Conservation (phyloP, 73 alveolate genomes). For the Blepharisma japonicum region DNA sequence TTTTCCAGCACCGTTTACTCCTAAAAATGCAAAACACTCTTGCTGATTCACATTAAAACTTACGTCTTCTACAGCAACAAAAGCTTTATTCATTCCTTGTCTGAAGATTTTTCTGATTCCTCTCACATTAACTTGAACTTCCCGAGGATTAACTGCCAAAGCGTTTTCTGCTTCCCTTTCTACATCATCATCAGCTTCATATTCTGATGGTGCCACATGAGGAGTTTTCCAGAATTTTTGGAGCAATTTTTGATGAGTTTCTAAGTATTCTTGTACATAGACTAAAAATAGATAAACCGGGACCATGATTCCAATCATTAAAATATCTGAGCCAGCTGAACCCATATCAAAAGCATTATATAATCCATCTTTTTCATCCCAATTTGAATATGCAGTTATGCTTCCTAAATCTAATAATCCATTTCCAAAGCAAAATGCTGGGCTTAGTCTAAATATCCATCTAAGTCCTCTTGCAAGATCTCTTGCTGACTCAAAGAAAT, state of each 20-base stretch:
- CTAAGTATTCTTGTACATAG: constrained; percentile 36
- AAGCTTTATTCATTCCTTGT: constrained; percentile 41
- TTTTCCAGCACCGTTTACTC: constrained; percentile 99
- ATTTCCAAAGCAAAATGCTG: constrained; percentile 58
- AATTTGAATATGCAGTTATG: constrained; percentile 33
- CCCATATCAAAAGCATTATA: constrained; percentile 32
- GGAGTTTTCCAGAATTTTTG: constrained; percentile 29
- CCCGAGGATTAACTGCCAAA: constrained; percentile 36
- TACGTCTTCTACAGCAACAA: constrained; percentile 87
- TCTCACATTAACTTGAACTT: constrained; percentile 51
- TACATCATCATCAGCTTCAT: constrained; percentile 72
- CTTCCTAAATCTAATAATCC: constrained; percentile 48
- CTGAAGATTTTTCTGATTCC: constrained; percentile 62
- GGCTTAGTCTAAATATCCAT: constrained; percentile 67
- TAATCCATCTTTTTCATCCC: constrained; percentile 29
- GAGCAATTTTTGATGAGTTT: constrained; percentile 33
- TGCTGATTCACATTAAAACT: constrained; percentile 90
- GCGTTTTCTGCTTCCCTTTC: constrained; percentile 62
- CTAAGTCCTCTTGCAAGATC: constrained; percentile 43
- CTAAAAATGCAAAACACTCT: constrained; percentile 95
- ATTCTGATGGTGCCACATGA: constrained; percentile 32
- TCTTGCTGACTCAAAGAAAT: constrained; percentile 57
- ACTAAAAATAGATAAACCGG: constrained; percentile 34
- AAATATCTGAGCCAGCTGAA: constrained; percentile 59
- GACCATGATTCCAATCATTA: constrained; percentile 34